phyloP scores from a whole-genome alignment of 495 filamentous ascomycete species.

The Penicillium steckii region DNA sequence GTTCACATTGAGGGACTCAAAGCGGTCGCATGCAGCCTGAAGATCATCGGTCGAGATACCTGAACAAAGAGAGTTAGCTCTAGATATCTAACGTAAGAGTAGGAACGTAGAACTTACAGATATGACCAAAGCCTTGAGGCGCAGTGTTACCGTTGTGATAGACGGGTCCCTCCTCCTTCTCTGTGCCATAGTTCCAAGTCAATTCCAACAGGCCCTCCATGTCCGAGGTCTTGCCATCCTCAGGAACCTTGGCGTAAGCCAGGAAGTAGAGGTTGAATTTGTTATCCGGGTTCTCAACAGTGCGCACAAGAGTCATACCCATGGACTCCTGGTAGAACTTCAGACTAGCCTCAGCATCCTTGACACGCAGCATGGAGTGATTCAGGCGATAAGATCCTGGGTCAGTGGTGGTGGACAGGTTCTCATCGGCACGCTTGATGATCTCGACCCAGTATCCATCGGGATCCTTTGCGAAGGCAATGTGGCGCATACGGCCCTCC shows the following conservation, averaged over 20 bases:
- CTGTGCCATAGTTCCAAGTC: slow-evolving; percentile 97
- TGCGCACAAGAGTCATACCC: slow-evolving; percentile 81
- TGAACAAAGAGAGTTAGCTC: slow-evolving; percentile 17
- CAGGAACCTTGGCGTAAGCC: slow-evolving; percentile 64
- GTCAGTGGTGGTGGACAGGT: slow-evolving; percentile 51
- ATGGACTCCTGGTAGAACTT: slow-evolving; percentile 89
- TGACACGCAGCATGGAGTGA: slow-evolving; percentile 90
- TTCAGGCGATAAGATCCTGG: slow-evolving; percentile 54
- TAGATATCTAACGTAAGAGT: too few relatives aligned
- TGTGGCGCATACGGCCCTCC: slow-evolving; percentile 83
- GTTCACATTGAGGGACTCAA: slow-evolving; percentile 76
- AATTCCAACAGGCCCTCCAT: slow-evolving; percentile 85
- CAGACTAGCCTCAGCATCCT: slow-evolving; percentile 77
- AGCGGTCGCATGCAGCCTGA: slow-evolving; percentile 77
- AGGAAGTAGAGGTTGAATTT: slow-evolving; percentile 93
- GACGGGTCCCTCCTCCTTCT: slow-evolving; percentile 77
- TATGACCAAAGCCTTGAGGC: slow-evolving; percentile 92
- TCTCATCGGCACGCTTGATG: slow-evolving; percentile 54
- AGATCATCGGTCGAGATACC: slow-evolving; percentile 88
- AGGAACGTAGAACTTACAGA: slow-evolving; percentile 68
- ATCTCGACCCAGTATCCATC: slow-evolving; percentile 91
- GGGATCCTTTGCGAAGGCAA: slow-evolving; percentile 91
- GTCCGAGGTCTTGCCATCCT: slow-evolving; percentile 36
- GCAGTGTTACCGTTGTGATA: slow-evolving; percentile 93
- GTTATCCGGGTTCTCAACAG: slow-evolving; percentile 63